Evolutionary conservation across 73 alveolate species (phyloP).

Genomic region (Breviolum minutum): DNA sequence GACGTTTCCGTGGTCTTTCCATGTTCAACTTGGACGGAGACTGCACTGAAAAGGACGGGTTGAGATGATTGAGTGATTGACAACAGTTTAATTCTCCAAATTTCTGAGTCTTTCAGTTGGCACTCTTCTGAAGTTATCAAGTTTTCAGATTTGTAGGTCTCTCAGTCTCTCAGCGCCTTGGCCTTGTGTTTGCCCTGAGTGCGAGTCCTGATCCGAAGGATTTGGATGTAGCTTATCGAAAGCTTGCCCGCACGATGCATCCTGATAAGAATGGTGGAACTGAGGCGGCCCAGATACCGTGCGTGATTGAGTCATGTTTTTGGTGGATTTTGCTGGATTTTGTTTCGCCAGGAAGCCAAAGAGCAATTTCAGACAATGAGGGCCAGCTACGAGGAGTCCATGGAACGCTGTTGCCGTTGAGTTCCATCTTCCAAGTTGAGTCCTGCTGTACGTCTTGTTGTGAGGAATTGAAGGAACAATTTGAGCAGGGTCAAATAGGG

Average conservation of each 20-base stretch:
- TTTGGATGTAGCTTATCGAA: slow-evolving; percentile 63
- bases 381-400: slow-evolving; percentile 71
- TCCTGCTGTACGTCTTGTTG: background rate
- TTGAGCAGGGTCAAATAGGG: slow-evolving; percentile 43
- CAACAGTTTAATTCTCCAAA: too few relatives aligned
- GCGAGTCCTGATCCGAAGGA: slow-evolving; percentile 1
- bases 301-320: background rate
- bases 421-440: background rate
- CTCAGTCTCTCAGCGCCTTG: background rate
- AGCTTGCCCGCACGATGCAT: slow-evolving; percentile 80
- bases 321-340: background rate
- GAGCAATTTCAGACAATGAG: slow-evolving; percentile 83
- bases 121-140: too few relatives aligned
- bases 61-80: too few relatives aligned
- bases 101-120: too few relatives aligned
- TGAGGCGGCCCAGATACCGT: slow-evolving; percentile 15
- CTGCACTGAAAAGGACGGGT: slow-evolving; percentile 68
- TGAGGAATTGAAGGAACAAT: slow-evolving; percentile 75
- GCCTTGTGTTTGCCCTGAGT: background rate
- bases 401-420: background rate
- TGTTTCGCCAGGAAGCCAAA: slow-evolving; percentile 58
- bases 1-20: slow-evolving; percentile 50
- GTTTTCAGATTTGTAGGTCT: too few relatives aligned
- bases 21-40: slow-evolving; percentile 49
- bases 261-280: slow-evolving; percentile 95